phyloP scores from a whole-genome alignment of 768 basidiomycete genomes.

The Floccularia luteovirens region DNA sequence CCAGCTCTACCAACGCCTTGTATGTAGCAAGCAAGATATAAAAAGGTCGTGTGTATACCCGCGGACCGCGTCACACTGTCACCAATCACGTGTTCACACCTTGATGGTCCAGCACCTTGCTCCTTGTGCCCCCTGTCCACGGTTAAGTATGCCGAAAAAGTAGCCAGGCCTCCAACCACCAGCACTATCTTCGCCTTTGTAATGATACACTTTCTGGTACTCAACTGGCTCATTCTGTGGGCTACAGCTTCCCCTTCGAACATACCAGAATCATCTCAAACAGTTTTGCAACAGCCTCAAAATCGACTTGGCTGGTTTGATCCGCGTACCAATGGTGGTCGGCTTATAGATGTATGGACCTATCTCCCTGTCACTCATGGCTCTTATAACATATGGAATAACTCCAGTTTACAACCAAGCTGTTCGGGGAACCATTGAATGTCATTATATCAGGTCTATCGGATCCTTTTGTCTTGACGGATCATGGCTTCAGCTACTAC shows the following conservation, averaged over 20 bases:
- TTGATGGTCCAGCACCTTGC: background rate
- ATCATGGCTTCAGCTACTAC: slow-evolving; percentile 61
- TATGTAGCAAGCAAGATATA: too few relatives aligned
- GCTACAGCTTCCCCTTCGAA: slow-evolving; percentile 10
- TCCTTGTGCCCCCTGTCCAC: background rate
- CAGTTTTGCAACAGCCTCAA: slow-evolving; percentile 6
- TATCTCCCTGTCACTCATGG: background rate
- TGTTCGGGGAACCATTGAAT: slow-evolving; percentile 77
- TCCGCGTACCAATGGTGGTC: slow-evolving; percentile 67
- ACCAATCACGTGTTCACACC: slow-evolving; percentile 1
- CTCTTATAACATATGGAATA: slow-evolving; percentile 1
- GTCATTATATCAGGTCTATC: slow-evolving; percentile 74
- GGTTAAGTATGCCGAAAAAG: background rate
- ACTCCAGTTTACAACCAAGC: slow-evolving; percentile 53
- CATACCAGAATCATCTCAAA: slow-evolving; percentile 8
- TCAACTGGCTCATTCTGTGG: slow-evolving; percentile 11
- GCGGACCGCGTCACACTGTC: too few relatives aligned
- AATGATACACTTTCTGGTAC: slow-evolving; percentile 11
- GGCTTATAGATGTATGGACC: slow-evolving; percentile 62
- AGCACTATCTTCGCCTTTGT: slow-evolving; percentile 2
- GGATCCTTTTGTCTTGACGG: slow-evolving; percentile 75
- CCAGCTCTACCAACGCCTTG: too few relatives aligned
- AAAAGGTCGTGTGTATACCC: too few relatives aligned
- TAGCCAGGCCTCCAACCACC: background rate
- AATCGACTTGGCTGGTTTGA: slow-evolving; percentile 40